Base-by-base conservation (phyloP, 2,329 filamentous ascomycete species). In the Colletotrichum coccodes region DNA sequence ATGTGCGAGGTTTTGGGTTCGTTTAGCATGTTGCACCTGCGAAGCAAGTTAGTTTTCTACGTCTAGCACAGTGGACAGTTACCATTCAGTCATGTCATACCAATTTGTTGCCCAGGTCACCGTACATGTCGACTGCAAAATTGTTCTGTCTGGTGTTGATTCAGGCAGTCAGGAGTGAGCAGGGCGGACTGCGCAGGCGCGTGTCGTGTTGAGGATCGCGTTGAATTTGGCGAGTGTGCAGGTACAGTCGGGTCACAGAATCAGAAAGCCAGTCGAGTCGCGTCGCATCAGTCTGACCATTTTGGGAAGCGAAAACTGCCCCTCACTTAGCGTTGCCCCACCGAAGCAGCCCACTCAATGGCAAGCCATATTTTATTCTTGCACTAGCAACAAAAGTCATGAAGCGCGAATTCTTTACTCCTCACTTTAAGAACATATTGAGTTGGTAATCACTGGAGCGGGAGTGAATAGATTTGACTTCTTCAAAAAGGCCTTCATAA, bases 1-100 rank as follows among this genome's bases (percentile, higher is more conserved):
- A 78, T 97, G 90, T 36, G 91, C 84, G 64, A 99, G 89, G 72
- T 93, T 92, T 80, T 96, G 94, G 21, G 93, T 97, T 78, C 96
- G 90, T 86, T 98, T 98, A 79, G 96, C 96, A 85, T 98, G 93
- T 85, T 95, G 92, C 74, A 97, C 95, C 94, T 97, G 73, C 32
- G 26, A 53, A 53, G 32, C 52, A 54, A 59, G 69, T 73, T 73
- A 59, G 71, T 74, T 56, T 44, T n/a, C 65, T 42, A 61, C 46
- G 26, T 23, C 46, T 16, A n/a, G 23, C 40, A 18, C 52, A 44
- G 57, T 54, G 26, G 30, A 47, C 21, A 32, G n/a, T 14, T 32
- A n/a, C 47, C 32, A 23, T 46, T 49, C 21, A 5, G 42, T 47
- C 42, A 53, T 38, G 68, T 36, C 53, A n/a, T 82, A 95, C 93